Base-by-base conservation (phyloP, 2,329 filamentous ascomycete species). In the Passalora sequoiae region DNA sequence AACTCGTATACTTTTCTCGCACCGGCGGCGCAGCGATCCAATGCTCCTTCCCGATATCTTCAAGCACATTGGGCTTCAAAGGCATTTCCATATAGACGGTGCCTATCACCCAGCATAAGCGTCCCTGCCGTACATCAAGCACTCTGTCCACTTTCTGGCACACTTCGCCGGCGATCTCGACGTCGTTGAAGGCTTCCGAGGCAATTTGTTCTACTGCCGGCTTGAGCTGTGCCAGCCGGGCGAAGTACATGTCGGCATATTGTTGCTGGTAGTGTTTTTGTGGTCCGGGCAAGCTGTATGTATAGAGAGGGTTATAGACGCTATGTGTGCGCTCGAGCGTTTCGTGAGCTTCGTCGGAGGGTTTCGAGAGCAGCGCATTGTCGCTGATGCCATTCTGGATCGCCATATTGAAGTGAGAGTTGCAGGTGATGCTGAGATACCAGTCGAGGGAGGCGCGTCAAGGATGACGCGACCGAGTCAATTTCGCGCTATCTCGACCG, bases 21-120 rank as follows among this genome's bases (percentile, higher is more conserved):
- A 81, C 77, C 10, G 86, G 80, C 6, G 89, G 89, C 1, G 86
- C 88, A 0, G 86, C 83, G 46, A 94, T 88, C 83, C 87, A 96
- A 62, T 89, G 86, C 84, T 94, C 91, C 67, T 94, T 94, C 29
- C 86, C 84, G 30, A 98, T 86, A 58, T 98, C 92, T 47, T 96
- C 89, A 24, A 98, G 71, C 63, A 98, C 91, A 61, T 94, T 94
- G 1, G 94, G 92, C 69, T 98, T 98, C 59, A 96, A 67, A 2
- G 86, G 80, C 87, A 98, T 89, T 52, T 97, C 88, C 84, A 97
- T 94, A 65, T 94, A 98, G 22, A 97, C 81, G 0, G 92, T 98
- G 12, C 94, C 92, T 0, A 83, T 77, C 12, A 98, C 85, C 89
- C 91, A 98, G 69, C 91, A 97, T 25, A 97, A 72, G 69, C 96